These are phyloP conservation scores for Phytophthora melonis DNA, from an alignment of 352 stramenopile species.

Conservation along the genomic window DNA sequence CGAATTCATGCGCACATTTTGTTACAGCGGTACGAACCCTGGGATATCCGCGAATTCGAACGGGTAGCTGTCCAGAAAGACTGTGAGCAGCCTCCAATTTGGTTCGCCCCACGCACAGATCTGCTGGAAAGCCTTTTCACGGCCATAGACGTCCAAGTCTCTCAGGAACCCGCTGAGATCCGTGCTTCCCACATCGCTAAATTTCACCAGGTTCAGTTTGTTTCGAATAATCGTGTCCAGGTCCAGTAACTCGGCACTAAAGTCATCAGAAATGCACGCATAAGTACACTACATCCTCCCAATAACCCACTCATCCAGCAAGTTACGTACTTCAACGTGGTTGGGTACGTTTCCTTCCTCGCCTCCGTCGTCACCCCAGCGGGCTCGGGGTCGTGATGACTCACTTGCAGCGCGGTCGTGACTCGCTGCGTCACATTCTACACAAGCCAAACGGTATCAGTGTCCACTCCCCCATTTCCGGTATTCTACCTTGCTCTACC, in stretches of 20 bases:
- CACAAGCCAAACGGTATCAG: constrained; percentile 15
- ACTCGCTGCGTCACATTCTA: constrained; percentile 36
- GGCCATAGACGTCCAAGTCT: constrained; percentile 32
- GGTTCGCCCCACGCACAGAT: constrained; percentile 23
- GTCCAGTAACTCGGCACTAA: constrained; percentile 27
- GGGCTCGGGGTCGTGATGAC: constrained; percentile 37
- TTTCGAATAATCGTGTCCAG: constrained; percentile 31
- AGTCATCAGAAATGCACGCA: not conserved
- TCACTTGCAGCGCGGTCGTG: constrained; percentile 30
- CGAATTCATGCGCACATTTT: not conserved
- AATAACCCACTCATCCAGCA: not conserved
- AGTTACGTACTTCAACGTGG: constrained; percentile 13
- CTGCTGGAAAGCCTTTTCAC: constrained; percentile 39
- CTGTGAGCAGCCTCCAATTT: constrained; percentile 35
- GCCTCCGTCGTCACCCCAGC: constrained; percentile 17
- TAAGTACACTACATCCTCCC: not conserved
- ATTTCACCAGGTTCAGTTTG: constrained; percentile 22
- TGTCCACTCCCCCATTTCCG: not conserved
- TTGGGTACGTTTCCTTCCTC: constrained; percentile 38
- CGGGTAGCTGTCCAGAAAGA: constrained; percentile 50
- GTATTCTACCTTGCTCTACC: constrained; percentile 9
- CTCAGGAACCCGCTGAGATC: constrained; percentile 16
- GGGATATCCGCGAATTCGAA: constrained; percentile 53
- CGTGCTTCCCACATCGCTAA: constrained; percentile 4
- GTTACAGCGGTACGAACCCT: constrained; percentile 32